These are phyloP conservation scores for Bacidia rubella DNA, from an alignment of 495 filamentous ascomycete species.

Conservation along the genomic window DNA sequence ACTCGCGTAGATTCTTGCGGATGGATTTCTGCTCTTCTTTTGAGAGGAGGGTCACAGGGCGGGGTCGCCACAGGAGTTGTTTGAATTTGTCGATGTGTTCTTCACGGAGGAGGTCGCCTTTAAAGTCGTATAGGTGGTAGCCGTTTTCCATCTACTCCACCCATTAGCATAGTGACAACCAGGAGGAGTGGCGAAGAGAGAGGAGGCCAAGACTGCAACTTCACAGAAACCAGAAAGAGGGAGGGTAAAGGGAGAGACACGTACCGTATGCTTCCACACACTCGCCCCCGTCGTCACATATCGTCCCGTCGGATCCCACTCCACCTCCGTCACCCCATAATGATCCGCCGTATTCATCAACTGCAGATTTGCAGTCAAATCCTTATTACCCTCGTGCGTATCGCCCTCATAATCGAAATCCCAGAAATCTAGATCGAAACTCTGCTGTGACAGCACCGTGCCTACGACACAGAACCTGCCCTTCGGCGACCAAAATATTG, in stretches of 20 bases:
- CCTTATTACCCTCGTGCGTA: constrained; percentile 73
- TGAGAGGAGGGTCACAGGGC: constrained; percentile 73
- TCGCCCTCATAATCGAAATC: constrained; percentile 97
- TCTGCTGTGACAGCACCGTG: constrained; percentile 80
- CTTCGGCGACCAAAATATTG: constrained; percentile 98
- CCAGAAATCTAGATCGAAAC: constrained; percentile 92
- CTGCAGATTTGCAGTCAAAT: constrained; percentile 84
- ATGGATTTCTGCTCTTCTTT: constrained; percentile 94
- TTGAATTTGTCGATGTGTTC: constrained; percentile 94
- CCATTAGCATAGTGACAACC: not conserved
- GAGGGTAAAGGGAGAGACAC: constrained; percentile 19
- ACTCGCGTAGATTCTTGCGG: constrained; percentile 96
- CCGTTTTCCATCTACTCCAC: constrained; percentile 83
- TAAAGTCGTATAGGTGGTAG: constrained; percentile 96
- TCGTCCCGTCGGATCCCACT: constrained; percentile 93
- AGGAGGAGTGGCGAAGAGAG: too few species aligned
- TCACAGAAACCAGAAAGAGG: not conserved
- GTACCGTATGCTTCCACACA: constrained; percentile 87
- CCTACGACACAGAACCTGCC: constrained; percentile 89
- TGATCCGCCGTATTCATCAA: constrained; percentile 87
- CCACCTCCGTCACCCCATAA: constrained; percentile 93
- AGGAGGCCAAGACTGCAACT: not conserved
- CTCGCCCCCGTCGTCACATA: constrained; percentile 86
- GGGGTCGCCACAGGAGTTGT: constrained; percentile 88
- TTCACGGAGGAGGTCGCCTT: constrained; percentile 76